Conservation (phyloP, 805 yeast species). For the Ogataea degrootiae region DNA sequence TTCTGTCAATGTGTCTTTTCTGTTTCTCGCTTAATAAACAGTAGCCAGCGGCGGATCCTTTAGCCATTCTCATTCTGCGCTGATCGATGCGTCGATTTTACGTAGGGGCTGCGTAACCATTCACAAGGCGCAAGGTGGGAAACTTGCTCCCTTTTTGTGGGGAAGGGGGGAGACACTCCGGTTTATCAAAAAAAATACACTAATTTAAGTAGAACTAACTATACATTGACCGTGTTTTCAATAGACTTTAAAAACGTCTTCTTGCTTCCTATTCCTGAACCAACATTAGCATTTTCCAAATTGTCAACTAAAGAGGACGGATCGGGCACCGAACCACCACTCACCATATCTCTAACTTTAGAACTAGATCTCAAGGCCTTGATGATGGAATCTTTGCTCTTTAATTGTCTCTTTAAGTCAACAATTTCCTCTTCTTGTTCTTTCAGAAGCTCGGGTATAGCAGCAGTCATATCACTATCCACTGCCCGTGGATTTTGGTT, state of each 20-base stretch:
- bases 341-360: constrained; percentile 44
- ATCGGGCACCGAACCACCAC: not conserved
- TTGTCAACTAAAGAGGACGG: not conserved
- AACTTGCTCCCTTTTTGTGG: no score
- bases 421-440: constrained; percentile 66
- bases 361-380: constrained; percentile 65
- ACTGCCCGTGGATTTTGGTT: not conserved
- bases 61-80: no score
- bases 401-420: constrained; percentile 56
- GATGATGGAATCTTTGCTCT: constrained; percentile 76
- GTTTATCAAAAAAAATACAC: not conserved
- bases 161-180: no score
- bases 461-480: not conserved
- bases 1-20: no score
- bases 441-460: constrained; percentile 30
- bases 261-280: not conserved
- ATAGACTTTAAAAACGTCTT: constrained; percentile 15
- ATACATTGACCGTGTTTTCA: constrained; percentile 11
- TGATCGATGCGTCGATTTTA: no score
- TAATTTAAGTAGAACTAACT: not conserved
- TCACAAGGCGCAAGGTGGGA: no score
- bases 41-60: no score
- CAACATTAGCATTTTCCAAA: not conserved
- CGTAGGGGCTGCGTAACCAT: no score
- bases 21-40: no score